Evolutionary conservation across 768 basidiomycete species (phyloP).

Genomic region (Russula emetica): DNA sequence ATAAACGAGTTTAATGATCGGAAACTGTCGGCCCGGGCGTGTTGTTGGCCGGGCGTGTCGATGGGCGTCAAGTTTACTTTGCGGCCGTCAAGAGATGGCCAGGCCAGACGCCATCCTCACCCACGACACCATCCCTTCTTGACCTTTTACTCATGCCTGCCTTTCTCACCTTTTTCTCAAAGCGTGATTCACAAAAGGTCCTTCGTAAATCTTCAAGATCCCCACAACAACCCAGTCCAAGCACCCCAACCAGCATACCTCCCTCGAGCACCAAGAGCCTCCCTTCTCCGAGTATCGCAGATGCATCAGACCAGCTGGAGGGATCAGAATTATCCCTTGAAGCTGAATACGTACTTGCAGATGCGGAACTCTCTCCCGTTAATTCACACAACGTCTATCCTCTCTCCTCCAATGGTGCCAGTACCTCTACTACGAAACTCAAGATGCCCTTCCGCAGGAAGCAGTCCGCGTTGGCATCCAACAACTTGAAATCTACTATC

Average conservation of each 20-base stretch:
- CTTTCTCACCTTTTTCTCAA: constrained; percentile 23
- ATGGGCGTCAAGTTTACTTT: neutral
- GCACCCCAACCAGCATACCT: neutral
- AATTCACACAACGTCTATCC: constrained; percentile 6
- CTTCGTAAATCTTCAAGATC: neutral
- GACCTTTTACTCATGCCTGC: neutral
- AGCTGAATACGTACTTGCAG: constrained; percentile 26
- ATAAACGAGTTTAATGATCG: neutral
- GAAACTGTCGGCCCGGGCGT: neutral
- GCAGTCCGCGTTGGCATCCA: constrained; percentile 24
- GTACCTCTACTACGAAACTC: constrained; percentile 43
- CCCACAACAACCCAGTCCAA: neutral
- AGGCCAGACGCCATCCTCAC: neutral
- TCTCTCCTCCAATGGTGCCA: constrained; percentile 17
- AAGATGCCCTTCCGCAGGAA: constrained; percentile 44
- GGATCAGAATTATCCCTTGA: constrained; percentile 23
- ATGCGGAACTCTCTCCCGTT: constrained; percentile 19
- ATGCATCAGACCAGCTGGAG: constrained; percentile 14
- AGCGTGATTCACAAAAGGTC: constrained; percentile 10
- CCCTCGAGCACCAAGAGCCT: constrained; percentile 8
- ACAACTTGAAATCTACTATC: constrained; percentile 30
- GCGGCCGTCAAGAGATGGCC: neutral
- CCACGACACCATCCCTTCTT: neutral
- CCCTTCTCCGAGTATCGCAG: constrained; percentile 19
- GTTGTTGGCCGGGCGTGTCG: neutral